phyloP scores from a whole-genome alignment of 73 alveolate species.

The Tetrahymena malaccensis region DNA sequence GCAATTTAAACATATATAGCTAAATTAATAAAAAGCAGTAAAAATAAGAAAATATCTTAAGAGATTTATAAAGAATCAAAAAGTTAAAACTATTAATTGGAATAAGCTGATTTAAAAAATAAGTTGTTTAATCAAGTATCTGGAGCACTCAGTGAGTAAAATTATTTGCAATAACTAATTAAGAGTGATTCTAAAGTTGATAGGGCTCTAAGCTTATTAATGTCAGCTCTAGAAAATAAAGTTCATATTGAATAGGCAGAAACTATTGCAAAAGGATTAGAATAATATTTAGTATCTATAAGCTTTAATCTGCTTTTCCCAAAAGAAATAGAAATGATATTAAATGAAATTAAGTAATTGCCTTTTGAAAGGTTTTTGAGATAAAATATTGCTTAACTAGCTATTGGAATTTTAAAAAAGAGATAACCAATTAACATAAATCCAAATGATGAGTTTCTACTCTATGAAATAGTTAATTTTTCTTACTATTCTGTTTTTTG shows the following conservation, averaged over 20 bases:
- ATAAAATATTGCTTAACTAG: background rate
- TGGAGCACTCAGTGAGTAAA: background rate
- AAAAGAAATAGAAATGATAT: background rate
- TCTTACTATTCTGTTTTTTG: background rate
- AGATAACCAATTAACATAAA: background rate
- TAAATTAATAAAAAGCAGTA: background rate
- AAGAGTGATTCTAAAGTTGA: background rate
- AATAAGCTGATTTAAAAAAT: background rate
- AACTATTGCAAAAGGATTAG: background rate
- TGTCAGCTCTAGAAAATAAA: background rate
- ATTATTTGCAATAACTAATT: background rate
- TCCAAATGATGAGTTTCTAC: background rate
- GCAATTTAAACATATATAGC: background rate
- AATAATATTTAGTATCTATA: background rate
- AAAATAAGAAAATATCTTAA: background rate
- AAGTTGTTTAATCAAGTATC: background rate
- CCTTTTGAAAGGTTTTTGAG: background rate
- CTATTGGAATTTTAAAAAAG: background rate
- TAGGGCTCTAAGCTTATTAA: background rate
- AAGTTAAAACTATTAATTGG: background rate
- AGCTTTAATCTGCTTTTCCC: background rate
- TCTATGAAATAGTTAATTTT: background rate
- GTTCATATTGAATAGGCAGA: background rate
- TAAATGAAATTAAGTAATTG: background rate
- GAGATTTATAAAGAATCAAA: background rate